phyloP scores from a whole-genome alignment of 164 flowering plant species.

The Liriodendron chinense region DNA sequence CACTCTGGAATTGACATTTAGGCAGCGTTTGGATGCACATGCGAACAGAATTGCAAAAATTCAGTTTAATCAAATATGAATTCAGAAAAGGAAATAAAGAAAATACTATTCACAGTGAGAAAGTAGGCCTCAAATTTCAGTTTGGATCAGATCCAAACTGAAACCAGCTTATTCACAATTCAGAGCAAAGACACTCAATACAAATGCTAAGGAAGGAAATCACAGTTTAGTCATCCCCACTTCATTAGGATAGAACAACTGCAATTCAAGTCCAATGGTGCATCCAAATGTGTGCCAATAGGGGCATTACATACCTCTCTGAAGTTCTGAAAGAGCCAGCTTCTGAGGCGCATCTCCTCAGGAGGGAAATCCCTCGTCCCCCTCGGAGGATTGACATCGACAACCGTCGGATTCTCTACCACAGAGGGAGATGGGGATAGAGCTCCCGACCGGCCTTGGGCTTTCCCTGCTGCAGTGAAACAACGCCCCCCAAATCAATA shows the following conservation, averaged over 20 bases:
- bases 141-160: background rate
- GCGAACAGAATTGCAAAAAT: background rate
- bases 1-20: background rate
- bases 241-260: background rate
- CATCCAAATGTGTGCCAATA: background rate
- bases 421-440: background rate
- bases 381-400: conserved; percentile 92
- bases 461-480: background rate
- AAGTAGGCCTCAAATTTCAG: background rate
- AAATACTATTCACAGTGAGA: background rate
- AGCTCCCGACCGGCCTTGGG: conserved; percentile 8
- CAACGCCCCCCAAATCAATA: background rate
- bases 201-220: background rate
- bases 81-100: background rate
- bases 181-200: background rate
- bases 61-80: background rate
- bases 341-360: conserved; percentile 93
- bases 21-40: background rate
- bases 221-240: background rate
- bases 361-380: conserved; percentile 98
- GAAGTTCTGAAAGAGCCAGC: conserved; percentile 82
- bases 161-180: background rate
- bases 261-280: background rate
- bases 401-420: conserved; percentile 9
- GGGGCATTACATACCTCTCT: conserved; percentile 46